Evolutionary conservation across 352 stramenopile species (phyloP).

Genomic region (Pythium aquatile): DNA sequence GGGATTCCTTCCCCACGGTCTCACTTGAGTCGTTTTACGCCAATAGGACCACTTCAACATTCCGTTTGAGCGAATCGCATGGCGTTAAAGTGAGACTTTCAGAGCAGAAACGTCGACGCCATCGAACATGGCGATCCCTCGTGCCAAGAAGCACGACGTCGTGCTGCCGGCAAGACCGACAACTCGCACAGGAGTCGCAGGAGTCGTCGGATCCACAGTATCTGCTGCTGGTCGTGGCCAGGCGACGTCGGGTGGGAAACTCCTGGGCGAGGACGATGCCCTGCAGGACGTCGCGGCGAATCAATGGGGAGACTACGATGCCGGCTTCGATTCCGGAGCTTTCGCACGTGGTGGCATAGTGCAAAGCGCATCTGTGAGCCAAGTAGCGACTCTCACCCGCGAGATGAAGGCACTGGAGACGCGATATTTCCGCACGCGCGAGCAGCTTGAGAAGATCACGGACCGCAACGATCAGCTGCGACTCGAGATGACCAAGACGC

Average conservation of each 20-base stretch:
- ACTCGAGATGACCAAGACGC: conserved; percentile 46
- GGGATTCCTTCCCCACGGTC: neutral
- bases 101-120: neutral
- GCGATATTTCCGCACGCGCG: conserved; percentile 73
- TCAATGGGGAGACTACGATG: conserved; percentile 27
- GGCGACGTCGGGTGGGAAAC: neutral
- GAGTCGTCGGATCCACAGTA: neutral
- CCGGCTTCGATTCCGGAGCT: neutral
- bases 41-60: neutral
- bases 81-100: neutral
- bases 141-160: conserved; percentile 11
- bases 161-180: conserved; percentile 3
- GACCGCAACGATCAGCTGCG: conserved; percentile 65
- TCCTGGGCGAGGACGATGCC: conserved; percentile 6
- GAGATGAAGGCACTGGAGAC: conserved; percentile 75
- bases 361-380: conserved; percentile 30
- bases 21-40: neutral
- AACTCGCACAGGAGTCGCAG: neutral
- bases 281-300: conserved; percentile 12
- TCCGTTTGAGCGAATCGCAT: neutral
- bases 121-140: conserved; percentile 15
- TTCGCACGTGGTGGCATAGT: conserved; percentile 6
- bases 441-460: conserved; percentile 63
- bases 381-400: conserved; percentile 58
- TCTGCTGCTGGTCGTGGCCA: neutral